Evolutionary conservation across 371 early-diverging fungal genomes (phyloP).

Genomic region (Mortierella polycephala): DNA sequence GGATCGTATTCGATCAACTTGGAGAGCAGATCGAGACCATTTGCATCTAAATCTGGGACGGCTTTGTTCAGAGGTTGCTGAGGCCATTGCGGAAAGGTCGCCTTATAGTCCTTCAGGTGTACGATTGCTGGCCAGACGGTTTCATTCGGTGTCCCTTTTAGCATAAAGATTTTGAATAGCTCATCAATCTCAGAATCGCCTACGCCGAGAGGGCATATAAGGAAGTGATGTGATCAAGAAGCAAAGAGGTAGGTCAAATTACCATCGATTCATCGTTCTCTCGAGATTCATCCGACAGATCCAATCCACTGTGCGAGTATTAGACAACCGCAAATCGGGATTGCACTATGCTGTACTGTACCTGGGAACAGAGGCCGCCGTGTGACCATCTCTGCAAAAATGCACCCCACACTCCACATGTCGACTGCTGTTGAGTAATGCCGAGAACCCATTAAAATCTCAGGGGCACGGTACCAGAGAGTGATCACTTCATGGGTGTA

Average conservation of each 20-base stretch:
- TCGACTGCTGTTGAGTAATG: constrained; percentile 99
- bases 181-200: constrained; percentile 85
- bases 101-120: constrained; percentile 90
- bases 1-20: constrained; percentile 49
- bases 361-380: constrained; percentile 98
- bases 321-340: too few species aligned
- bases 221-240: too few species aligned
- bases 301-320: too few species aligned
- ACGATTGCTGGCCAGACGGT: constrained; percentile 92
- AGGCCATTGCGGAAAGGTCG: constrained; percentile 80
- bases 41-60: constrained; percentile 84
- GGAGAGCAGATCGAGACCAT: constrained; percentile 59
- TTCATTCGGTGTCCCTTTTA: constrained; percentile 93
- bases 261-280: too few species aligned
- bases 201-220: too few species aligned
- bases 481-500: constrained; percentile 98
- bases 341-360: constrained; percentile 14
- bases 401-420: constrained; percentile 99
- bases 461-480: constrained; percentile 98
- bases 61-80: constrained; percentile 73
- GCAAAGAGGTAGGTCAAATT: too few species aligned
- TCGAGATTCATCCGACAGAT: too few species aligned
- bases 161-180: constrained; percentile 87
- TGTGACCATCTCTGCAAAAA: constrained; percentile 91
- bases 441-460: constrained; percentile 97